Percentiles rank a stretch among this genome's conserved stretches.
phyloP scores from a whole-genome alignment of 2,329 filamentous ascomycete species.

The Aspergillus transmontanensis region DNA sequence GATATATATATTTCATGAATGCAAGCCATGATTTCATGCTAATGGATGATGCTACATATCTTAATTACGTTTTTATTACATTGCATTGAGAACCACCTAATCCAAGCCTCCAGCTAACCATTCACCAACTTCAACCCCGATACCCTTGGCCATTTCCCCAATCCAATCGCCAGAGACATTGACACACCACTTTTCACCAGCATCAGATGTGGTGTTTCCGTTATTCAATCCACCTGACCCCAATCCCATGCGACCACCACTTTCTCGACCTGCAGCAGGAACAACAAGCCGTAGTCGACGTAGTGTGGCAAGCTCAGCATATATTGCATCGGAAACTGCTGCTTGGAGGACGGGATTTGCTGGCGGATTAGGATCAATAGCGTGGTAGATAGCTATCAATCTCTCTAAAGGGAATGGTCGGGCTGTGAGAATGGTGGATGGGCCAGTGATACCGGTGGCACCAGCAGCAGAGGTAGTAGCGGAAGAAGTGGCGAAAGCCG shows the following conservation, averaged over 20 bases:
- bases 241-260: slow-evolving; percentile 28
- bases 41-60: background rate
- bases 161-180: slow-evolving; percentile 52
- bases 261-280: slow-evolving; percentile 39
- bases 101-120: slow-evolving; percentile 45
- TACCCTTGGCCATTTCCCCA: slow-evolving; percentile 46
- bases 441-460: slow-evolving; percentile 36
- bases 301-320: slow-evolving; percentile 49
- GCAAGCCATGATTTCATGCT: background rate
- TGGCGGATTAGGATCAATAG: slow-evolving; percentile 49
- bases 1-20: background rate
- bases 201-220: slow-evolving; percentile 41
- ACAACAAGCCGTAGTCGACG: slow-evolving; percentile 50
- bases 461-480: slow-evolving; percentile 37
- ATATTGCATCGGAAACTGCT: slow-evolving; percentile 47
- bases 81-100: slow-evolving; percentile 16
- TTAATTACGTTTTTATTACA: background rate
- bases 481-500: slow-evolving; percentile 42
- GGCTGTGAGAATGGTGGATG: slow-evolving; percentile 43
- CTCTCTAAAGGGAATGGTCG: slow-evolving; percentile 50
- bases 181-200: slow-evolving; percentile 51
- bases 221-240: slow-evolving; percentile 31
- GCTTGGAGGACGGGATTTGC: slow-evolving; percentile 39
- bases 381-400: slow-evolving; percentile 50
- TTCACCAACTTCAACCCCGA: slow-evolving; percentile 50